Evolutionary conservation across 2,329 filamentous ascomycete species (phyloP), one percentile per base, ranked within the genome.

Genomic region (Fusarium ramigenum): DNA sequence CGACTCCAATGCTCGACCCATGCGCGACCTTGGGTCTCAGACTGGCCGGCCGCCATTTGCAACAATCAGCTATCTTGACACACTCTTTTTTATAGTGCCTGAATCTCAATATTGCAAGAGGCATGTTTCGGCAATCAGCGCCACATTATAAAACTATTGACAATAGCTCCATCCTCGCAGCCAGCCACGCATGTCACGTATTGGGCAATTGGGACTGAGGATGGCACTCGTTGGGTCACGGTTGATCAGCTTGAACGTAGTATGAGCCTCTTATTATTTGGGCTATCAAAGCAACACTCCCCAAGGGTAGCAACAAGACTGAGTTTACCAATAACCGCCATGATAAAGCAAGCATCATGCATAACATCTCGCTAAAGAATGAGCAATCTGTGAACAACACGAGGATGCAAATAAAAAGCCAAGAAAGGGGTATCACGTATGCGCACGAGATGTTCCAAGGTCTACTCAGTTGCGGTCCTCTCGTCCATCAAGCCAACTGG

Each of bases 21-120:
- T 90, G 42, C 85, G 87, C 62, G 87, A 89, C 79, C 84, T 87
- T 75, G 86, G 89, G 74, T 81, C 50, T 79, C 89, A 85, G 89
- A 79, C 86, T 87, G 72, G 83, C 86, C 53, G 40, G 57, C 40
- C 39, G 28, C 40, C 36, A 60, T 70, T 42, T 75, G 63, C 53
- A 74, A 65, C 30, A 61, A 43, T 56, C 34, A 65, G 43, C 28
- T 21, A 61, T 60, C 12, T 16, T 23, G 5, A 11, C 6, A 21
- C 28, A 30, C 21, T 21, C 16, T 43, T 23, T 21, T 21, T 5
- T 47, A 7, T 15, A 61, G 19, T 23, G 23, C 9, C 16, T 4
- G 8, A 21, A 28, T 32, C 54, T 49, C 18, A 49, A 36, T 28
- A 23, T 18, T 15, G 16, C 9, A 37, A 49, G 15, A 63, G 34